A percentile compares a stretch with the other conserved stretches of the same genome.
Conservation (phyloP, 306 rosid species). For the Quercus agrifolia region DNA sequence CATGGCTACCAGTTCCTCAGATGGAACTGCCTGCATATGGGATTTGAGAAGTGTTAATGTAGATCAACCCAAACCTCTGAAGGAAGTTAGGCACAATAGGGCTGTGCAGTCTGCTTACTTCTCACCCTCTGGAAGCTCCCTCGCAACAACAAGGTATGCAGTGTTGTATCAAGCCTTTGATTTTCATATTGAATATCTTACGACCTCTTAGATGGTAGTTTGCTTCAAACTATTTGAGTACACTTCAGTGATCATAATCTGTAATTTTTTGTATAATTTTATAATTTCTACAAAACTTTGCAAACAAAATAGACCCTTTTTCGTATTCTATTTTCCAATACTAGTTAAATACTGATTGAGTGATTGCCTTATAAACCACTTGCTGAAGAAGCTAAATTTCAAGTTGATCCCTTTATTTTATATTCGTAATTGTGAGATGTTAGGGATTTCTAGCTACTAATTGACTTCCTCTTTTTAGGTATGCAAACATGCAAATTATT, state of each 20-base stretch:
- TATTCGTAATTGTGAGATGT: not conserved
- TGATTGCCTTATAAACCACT: not conserved
- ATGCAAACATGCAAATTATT: not conserved
- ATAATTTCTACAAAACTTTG: not conserved
- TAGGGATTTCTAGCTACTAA: not conserved
- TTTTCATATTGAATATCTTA: not conserved
- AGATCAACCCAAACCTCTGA: conserved; percentile 42
- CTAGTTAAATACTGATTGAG: not conserved
- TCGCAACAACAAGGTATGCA: conserved; percentile 79
- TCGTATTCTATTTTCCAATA: not conserved
- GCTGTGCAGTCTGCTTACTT: conserved; percentile 84
- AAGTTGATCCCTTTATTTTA: not conserved
- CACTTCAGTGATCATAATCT: not conserved
- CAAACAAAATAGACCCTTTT: not conserved
- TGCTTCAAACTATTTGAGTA: not conserved
- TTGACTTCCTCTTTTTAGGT: not conserved
- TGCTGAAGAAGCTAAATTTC: not conserved
- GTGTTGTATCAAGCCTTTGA: not conserved
- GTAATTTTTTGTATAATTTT: not conserved
- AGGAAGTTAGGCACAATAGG: conserved; percentile 49
- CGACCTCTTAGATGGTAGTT: not conserved
- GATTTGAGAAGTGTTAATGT: conserved; percentile 60
- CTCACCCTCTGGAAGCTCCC: conserved; percentile 77
- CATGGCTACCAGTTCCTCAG: conserved; percentile 79
- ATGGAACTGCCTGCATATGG: conserved; percentile 88